Evolutionary conservation across 164 flowering plant species (phyloP).

Genomic region (Aristolochia fimbriata): DNA sequence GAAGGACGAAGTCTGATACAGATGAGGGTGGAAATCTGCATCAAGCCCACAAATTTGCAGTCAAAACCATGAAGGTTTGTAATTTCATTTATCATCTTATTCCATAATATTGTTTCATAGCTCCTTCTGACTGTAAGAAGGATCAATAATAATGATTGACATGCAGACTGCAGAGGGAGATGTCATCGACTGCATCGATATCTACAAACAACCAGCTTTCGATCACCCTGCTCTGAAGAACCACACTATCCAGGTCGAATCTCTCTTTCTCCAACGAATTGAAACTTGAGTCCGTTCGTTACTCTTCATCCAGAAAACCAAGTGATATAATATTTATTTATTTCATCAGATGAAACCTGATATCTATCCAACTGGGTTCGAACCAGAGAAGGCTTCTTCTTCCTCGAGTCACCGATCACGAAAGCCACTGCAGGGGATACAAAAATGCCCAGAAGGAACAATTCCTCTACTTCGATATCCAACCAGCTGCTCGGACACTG

Average conservation of each 20-base stretch:
- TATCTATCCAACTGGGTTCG: not conserved
- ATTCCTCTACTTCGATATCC: not conserved
- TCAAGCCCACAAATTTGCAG: no score
- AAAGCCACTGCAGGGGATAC: not conserved
- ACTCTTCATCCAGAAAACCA: no score
- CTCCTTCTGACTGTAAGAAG: no score
- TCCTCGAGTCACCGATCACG: no score
- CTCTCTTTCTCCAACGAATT: no score
- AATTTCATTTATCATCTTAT: not conserved
- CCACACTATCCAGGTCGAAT: constrained; percentile 7
- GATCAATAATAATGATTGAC: no score
- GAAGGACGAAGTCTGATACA: not conserved
- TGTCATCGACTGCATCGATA: constrained; percentile 2
- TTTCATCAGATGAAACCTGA: constrained; percentile 1
- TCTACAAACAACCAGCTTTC: constrained; percentile 7
- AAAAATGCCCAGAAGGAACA: constrained; percentile 3
- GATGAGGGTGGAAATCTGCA: not conserved
- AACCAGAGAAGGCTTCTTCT: not conserved
- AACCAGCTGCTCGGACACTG: no score
- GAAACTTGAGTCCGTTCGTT: no score
- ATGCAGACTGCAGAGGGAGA: constrained; percentile 5
- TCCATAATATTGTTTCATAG: no score
- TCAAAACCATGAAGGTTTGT: constrained; percentile 2
- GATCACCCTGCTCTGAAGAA: constrained; percentile 3
- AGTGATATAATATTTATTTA: no score